A percentile compares a stretch with the other conserved stretches of the same genome.
These are phyloP conservation scores for Cytospora chrysosperma DNA, from an alignment of 2,329 filamentous ascomycete species.

Conservation along the genomic window DNA sequence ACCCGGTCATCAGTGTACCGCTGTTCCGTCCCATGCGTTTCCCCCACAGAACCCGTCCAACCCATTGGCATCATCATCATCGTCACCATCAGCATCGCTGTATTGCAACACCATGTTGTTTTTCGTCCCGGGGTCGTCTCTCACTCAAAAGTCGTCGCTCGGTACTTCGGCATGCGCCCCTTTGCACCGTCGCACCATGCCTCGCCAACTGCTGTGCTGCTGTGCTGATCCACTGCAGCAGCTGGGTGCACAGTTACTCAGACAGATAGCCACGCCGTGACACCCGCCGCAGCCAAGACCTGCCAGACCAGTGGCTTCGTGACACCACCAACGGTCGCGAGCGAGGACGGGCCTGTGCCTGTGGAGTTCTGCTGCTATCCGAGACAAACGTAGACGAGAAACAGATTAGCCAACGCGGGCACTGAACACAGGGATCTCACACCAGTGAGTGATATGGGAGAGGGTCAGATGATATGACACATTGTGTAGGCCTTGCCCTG, in stretches of 20 bases:
- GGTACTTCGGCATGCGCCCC: neutral
- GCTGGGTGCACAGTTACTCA: neutral
- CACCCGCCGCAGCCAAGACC: neutral
- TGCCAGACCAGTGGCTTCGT: neutral
- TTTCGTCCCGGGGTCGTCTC: neutral
- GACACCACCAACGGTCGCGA: neutral
- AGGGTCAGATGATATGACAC: neutral
- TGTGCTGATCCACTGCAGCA: neutral
- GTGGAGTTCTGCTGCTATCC: neutral
- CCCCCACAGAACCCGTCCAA: no score
- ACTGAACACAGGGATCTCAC: neutral
- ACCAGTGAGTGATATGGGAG: neutral
- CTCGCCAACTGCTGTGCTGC: neutral
- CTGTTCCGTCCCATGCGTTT: no score
- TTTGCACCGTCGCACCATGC: neutral
- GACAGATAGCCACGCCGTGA: neutral
- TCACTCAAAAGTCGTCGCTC: neutral
- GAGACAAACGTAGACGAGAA: neutral
- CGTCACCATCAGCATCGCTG: no score
- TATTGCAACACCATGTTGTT: no score
- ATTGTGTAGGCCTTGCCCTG: neutral
- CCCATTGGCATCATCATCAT: neutral
- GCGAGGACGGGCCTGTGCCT: neutral
- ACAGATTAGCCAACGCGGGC: neutral
- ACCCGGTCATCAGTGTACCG: no score